Conservation (phyloP, 768 basidiomycete genomes). For the Infundibulicybe gibba region DNA sequence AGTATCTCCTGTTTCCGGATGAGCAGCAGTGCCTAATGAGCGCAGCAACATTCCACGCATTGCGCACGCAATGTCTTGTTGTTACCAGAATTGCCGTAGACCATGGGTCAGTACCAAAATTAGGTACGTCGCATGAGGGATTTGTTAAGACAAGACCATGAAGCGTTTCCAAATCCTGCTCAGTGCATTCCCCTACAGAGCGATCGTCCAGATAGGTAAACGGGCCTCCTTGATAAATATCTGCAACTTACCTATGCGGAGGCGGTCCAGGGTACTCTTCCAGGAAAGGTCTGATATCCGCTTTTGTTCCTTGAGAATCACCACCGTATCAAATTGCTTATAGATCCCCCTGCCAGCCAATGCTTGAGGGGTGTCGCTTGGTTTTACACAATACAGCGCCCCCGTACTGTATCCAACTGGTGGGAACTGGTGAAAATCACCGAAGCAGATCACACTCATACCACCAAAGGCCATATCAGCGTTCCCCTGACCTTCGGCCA, state of each 20-base stretch:
- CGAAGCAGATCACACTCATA: conserved; percentile 33
- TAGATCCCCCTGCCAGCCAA: conserved; percentile 23
- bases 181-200: too few species aligned
- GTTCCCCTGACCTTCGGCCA: conserved; percentile 1
- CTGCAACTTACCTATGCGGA: too few species aligned
- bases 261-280: conserved; percentile 20
- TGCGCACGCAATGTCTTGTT: conserved; percentile 26
- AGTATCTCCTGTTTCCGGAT: conserved; percentile 12
- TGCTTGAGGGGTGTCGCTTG: neutral
- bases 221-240: too few species aligned
- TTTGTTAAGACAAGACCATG: conserved; percentile 18
- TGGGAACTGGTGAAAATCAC: conserved; percentile 45
- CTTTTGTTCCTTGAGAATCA: conserved; percentile 32
- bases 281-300: conserved; percentile 18
- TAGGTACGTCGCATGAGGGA: conserved; percentile 9
- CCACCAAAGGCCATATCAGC: conserved; percentile 25
- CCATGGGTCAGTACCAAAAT: conserved; percentile 27
- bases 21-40: conserved; percentile 14
- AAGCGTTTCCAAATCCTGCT: too few species aligned
- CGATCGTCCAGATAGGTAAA: too few species aligned
- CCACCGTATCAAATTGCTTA: conserved; percentile 25
- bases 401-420: conserved; percentile 24
- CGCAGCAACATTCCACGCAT: conserved; percentile 29
- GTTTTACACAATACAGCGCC: conserved; percentile 18
- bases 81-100: conserved; percentile 28